phyloP scores from a whole-genome alignment of 257 asterid species.

The Knoxia roxburghii region DNA sequence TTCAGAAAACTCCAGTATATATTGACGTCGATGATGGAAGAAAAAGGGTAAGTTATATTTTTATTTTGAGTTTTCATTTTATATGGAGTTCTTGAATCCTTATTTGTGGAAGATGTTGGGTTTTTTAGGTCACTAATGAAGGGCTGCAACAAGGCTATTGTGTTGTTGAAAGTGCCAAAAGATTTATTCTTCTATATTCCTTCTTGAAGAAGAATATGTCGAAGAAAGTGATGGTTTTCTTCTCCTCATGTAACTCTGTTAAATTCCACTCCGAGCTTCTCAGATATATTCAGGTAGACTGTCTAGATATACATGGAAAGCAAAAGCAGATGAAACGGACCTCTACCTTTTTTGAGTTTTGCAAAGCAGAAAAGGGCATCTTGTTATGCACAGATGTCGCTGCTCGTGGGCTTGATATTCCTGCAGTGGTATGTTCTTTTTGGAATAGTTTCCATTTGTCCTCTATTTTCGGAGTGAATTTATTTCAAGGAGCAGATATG shows the following conservation, averaged over 20 bases:
- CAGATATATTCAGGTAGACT: conserved; percentile 61
- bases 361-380: conserved; percentile 81
- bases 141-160: conserved; percentile 96
- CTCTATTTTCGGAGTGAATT: not conserved
- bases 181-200: conserved; percentile 88
- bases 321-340: conserved; percentile 91
- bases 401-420: conserved; percentile 98
- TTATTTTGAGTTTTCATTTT: conserved; percentile 3
- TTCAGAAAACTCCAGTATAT: conserved; percentile 58
- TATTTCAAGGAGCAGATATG: not conserved
- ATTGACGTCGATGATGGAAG: conserved; percentile 91
- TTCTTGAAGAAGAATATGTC: conserved; percentile 76
- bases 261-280: conserved; percentile 85
- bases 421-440: conserved; percentile 79
- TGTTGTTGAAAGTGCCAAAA: conserved; percentile 68
- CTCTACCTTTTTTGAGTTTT: conserved; percentile 67
- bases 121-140: conserved; percentile 75
- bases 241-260: conserved; percentile 88
- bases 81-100: not conserved
- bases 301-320: conserved; percentile 78
- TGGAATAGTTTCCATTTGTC: conserved; percentile 5
- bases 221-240: conserved; percentile 98
- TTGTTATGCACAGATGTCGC: conserved; percentile 92
- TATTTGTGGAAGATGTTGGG: conserved; percentile 6
- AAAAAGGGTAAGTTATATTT: conserved; percentile 42